Percentiles rank a stretch among this genome's conserved stretches.
Evolutionary conservation across 108 stramenopile species (phyloP).

Genomic region (Nitzschia sp.): DNA sequence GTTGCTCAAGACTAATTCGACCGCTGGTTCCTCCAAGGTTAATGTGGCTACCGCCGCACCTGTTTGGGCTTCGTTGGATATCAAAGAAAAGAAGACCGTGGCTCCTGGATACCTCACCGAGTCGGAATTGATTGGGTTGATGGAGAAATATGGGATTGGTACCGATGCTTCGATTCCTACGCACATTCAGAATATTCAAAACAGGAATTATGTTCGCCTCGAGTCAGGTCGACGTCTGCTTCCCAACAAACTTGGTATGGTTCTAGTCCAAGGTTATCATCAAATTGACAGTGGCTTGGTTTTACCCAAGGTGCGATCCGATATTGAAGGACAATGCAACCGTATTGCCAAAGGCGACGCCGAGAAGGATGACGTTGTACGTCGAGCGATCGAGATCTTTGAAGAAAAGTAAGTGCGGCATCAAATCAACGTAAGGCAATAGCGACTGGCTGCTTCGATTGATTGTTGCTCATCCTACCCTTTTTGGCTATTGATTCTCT

Average conservation of each 20-base stretch:
- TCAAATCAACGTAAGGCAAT: no score
- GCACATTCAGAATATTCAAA: conserved; percentile 91
- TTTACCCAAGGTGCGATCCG: conserved; percentile 81
- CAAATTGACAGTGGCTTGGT: conserved; percentile 88
- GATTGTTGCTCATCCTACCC: no score
- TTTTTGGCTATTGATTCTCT: no score
- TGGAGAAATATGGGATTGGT: conserved; percentile 93
- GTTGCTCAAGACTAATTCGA: conserved; percentile 30
- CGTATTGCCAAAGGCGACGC: conserved; percentile 85
- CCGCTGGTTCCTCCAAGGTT: conserved; percentile 44
- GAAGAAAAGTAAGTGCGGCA: no score
- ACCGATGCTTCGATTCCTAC: conserved; percentile 81
- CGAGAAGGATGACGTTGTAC: conserved; percentile 62
- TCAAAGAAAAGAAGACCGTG: conserved; percentile 88
- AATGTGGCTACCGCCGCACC: conserved; percentile 42
- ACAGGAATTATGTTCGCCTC: conserved; percentile 83
- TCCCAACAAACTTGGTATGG: conserved; percentile 87
- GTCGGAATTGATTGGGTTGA: conserved; percentile 81
- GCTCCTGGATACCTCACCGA: conserved; percentile 88
- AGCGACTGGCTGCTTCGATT: no score
- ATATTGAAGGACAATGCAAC: conserved; percentile 89
- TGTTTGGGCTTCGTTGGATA: conserved; percentile 62
- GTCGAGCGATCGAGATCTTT: conserved; percentile 71
- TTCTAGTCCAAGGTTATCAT: conserved; percentile 88
- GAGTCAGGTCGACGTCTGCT: conserved; percentile 73